These are phyloP conservation scores for Hypoxylon crocopeplum DNA, from an alignment of 495 filamentous ascomycete species.

Conservation along the genomic window DNA sequence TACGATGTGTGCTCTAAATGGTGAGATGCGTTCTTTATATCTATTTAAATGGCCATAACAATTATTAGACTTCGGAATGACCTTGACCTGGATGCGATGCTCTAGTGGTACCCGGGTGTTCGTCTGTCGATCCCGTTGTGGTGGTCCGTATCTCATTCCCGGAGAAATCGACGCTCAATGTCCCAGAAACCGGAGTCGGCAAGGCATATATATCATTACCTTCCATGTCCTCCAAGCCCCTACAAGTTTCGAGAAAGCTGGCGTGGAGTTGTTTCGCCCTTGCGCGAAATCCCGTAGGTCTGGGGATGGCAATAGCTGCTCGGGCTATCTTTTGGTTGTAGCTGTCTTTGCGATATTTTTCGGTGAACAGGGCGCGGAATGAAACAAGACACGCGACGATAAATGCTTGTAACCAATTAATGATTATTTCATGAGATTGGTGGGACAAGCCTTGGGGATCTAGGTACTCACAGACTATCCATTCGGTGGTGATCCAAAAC, in stretches of 20 bases:
- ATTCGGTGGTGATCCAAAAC: conserved; percentile 32
- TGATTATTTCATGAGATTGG: no score
- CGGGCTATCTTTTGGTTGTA: not conserved
- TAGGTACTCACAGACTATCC: conserved; percentile 28
- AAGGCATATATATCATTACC: not conserved
- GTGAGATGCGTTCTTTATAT: no score
- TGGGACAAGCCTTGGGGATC: no score
- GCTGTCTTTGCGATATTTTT: not conserved
- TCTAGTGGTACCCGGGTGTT: no score
- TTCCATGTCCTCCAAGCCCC: not conserved
- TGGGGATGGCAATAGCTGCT: not conserved
- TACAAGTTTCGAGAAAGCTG: not conserved
- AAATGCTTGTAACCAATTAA: conserved; percentile 19
- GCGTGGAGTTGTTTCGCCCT: not conserved
- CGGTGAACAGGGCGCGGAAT: conserved; percentile 27
- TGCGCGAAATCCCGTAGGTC: not conserved
- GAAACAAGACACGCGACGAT: conserved; percentile 34
- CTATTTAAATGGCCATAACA: no score
- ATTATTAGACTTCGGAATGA: no score
- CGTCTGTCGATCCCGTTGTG: no score
- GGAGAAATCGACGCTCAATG: conserved; percentile 39
- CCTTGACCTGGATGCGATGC: no score
- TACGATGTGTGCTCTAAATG: no score
- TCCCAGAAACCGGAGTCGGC: not conserved
- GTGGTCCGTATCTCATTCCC: no score